Conservation (phyloP, 257 asterid genomes). For the Ballota nigra region DNA sequence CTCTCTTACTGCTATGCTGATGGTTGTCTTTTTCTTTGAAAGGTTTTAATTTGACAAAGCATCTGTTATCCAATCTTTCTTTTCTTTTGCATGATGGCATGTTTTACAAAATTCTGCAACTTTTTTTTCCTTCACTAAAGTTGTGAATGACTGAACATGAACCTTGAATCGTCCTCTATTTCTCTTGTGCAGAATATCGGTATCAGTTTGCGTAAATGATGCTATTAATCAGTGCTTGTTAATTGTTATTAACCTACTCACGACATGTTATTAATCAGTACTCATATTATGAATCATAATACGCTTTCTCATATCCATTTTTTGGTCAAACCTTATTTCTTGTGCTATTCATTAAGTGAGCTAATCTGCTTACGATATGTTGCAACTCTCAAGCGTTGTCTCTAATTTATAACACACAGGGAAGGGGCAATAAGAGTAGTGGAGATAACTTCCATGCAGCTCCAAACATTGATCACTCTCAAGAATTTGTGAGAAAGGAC, state of each 20-base stretch:
- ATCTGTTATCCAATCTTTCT: neutral
- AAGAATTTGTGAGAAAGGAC: slow-evolving; percentile 91
- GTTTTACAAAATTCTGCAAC: neutral
- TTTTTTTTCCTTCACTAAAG: neutral
- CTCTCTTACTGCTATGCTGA: neutral
- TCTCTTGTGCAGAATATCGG: neutral
- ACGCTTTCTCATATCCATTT: neutral
- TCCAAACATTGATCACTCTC: slow-evolving; percentile 98
- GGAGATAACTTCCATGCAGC: slow-evolving; percentile 99
- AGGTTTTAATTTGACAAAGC: neutral
- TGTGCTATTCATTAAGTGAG: slow-evolving; percentile 19
- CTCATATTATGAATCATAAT: neutral
- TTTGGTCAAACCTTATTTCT: slow-evolving; percentile 7
- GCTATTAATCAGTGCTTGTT: neutral
- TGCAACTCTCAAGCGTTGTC: slow-evolving; percentile 19
- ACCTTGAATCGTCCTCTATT: neutral
- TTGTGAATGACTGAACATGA: neutral
- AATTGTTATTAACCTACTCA: neutral
- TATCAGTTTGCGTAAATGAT: neutral
- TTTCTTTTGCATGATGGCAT: neutral
- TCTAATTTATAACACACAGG: slow-evolving; percentile 51
- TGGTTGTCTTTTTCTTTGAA: neutral
- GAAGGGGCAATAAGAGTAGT: slow-evolving; percentile 93
- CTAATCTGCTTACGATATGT: neutral
- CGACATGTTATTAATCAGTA: neutral